These are phyloP conservation scores for Nicotiana tomentosiformis DNA, from an alignment of 257 asterid species.

Conservation along the genomic window DNA sequence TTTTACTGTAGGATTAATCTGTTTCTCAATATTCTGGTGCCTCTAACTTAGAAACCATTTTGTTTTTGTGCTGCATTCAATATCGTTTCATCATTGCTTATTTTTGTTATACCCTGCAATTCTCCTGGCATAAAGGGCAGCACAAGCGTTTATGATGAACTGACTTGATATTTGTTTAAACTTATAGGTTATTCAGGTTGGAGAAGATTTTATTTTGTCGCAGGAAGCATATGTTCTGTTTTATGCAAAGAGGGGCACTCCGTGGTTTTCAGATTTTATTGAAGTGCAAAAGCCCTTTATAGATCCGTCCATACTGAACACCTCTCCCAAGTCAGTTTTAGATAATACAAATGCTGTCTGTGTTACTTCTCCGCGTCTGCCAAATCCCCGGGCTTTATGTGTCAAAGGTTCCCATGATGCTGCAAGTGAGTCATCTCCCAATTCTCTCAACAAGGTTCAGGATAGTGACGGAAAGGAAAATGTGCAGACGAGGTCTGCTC, in stretches of 20 bases:
- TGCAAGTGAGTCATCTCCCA: constrained; percentile 15
- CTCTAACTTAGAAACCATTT: neutral
- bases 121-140: neutral
- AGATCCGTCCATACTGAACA: constrained; percentile 27
- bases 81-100: neutral
- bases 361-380: constrained; percentile 23
- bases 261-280: constrained; percentile 62
- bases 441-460: constrained; percentile 12
- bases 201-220: constrained; percentile 59
- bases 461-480: constrained; percentile 15
- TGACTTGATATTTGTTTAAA: constrained; percentile 9
- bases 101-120: neutral
- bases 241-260: constrained; percentile 64
- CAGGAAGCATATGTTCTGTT: constrained; percentile 90
- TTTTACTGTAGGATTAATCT: neutral
- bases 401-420: constrained; percentile 22
- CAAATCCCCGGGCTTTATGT: constrained; percentile 7
- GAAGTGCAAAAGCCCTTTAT: constrained; percentile 36
- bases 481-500: constrained; percentile 9
- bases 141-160: neutral
- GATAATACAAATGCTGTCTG: constrained; percentile 31
- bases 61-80: neutral
- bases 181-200: constrained; percentile 49
- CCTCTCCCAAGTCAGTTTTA: constrained; percentile 84
- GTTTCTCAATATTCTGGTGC: neutral